Percentiles rank a stretch among this genome's conserved stretches.
These are phyloP conservation scores for Talaromyces sp. DNA, from an alignment of 2,329 filamentous ascomycete species.

Conservation along the genomic window DNA sequence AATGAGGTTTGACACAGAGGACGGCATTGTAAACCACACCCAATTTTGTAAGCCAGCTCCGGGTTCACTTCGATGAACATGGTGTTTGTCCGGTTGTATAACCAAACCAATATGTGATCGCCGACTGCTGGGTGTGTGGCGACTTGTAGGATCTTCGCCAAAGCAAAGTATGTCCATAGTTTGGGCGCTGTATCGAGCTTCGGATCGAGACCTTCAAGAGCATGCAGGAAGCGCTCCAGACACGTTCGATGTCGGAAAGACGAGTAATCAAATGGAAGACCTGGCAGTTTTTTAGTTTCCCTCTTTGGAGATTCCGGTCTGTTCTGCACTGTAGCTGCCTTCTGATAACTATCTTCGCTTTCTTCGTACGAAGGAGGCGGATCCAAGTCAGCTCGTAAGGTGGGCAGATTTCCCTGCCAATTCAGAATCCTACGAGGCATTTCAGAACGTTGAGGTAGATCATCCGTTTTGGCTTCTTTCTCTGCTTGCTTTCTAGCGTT, in stretches of 20 bases:
- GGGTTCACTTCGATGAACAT: constrained; percentile 63
- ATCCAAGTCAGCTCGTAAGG: constrained; percentile 8
- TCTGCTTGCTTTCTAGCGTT: not conserved
- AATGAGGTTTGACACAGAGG: constrained; percentile 49
- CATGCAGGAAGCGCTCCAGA: constrained; percentile 61
- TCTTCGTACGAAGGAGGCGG: not conserved
- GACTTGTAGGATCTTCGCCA: constrained; percentile 58
- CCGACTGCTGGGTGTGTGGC: constrained; percentile 31
- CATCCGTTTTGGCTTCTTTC: not conserved
- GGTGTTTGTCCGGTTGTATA: constrained; percentile 52
- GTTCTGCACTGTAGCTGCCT: not conserved
- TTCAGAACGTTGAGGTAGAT: not conserved
- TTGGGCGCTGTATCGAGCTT: constrained; percentile 63
- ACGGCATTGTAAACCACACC: constrained; percentile 37
- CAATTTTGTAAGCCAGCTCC: constrained; percentile 60
- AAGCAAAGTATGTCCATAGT: constrained; percentile 63
- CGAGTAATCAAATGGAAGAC: constrained; percentile 56
- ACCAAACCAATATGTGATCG: constrained; percentile 57
- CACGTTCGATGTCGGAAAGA: constrained; percentile 60
- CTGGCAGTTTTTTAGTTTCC: not conserved
- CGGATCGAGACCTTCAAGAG: constrained; percentile 54
- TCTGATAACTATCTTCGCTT: not conserved
- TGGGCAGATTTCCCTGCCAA: constrained; percentile 11
- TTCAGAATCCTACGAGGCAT: not conserved
- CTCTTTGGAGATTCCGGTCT: not conserved